phyloP scores from a whole-genome alignment of 129 eudicot species.

The Tagetes patula region DNA sequence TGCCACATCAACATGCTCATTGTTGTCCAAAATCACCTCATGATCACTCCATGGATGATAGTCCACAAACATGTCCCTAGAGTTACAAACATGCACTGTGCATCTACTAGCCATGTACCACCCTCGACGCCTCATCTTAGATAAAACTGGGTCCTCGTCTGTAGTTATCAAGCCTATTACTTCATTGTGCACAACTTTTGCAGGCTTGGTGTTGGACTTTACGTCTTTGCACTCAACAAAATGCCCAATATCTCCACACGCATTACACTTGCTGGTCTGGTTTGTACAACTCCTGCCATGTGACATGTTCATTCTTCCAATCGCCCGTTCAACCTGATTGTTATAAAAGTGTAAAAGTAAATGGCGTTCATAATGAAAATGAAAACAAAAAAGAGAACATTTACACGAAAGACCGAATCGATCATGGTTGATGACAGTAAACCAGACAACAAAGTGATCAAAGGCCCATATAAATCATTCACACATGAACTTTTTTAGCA shows the following conservation, averaged over 20 bases:
- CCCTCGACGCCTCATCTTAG: constrained; percentile 18
- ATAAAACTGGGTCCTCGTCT: background rate
- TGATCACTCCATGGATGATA: background rate
- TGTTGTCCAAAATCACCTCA: constrained; percentile 8
- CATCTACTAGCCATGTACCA: constrained; percentile 16
- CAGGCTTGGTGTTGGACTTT: background rate
- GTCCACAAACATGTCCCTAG: constrained; percentile 18
- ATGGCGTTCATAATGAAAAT: background rate
- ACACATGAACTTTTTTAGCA: background rate
- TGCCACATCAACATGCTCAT: background rate
- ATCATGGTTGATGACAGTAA: background rate
- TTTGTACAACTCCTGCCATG: background rate
- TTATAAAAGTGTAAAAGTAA: background rate
- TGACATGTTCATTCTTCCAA: background rate
- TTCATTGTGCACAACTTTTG: constrained; percentile 10
- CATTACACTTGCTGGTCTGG: background rate
- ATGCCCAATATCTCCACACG: background rate
- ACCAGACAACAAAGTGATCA: background rate
- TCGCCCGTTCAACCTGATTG: background rate
- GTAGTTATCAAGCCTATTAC: background rate
- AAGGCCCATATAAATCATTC: background rate
- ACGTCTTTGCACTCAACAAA: background rate
- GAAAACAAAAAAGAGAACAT: background rate
- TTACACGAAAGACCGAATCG: background rate
- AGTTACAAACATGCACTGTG: constrained; percentile 12